Evolutionary conservation across 2,329 filamentous ascomycete genomes (phyloP).

Genomic region (Macrophomina phaseolina): DNA sequence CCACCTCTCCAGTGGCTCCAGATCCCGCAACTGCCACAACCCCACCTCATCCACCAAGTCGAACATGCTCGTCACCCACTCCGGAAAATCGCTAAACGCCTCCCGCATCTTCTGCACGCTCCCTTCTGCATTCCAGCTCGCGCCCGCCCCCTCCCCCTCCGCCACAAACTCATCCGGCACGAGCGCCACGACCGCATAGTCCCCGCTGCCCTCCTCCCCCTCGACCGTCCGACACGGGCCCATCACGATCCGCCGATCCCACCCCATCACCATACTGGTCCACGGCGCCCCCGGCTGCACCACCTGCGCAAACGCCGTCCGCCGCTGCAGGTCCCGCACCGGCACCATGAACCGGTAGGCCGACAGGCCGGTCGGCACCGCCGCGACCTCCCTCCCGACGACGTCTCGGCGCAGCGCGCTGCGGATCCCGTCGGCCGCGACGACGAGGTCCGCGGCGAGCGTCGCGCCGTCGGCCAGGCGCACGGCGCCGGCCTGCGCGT

Average conservation of each 20-base stretch:
- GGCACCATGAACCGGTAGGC: slow-evolving; percentile 48
- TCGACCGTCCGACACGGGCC: slow-evolving; percentile 46
- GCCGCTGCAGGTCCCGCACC: slow-evolving; percentile 31
- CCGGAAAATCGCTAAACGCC: slow-evolving; percentile 50
- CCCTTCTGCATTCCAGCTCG: slow-evolving; percentile 50
- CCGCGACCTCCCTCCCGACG: slow-evolving; percentile 30
- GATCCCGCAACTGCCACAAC: slow-evolving; percentile 54
- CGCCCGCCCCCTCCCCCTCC: slow-evolving; percentile 41
- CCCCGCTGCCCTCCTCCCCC: slow-evolving; percentile 35
- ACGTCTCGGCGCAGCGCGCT: slow-evolving; percentile 35
- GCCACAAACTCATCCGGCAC: slow-evolving; percentile 53
- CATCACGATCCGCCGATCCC: slow-evolving; percentile 53
- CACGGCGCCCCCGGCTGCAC: slow-evolving; percentile 47
- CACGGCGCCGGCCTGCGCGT: slow-evolving; percentile 25
- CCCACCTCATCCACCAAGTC: slow-evolving; percentile 42
- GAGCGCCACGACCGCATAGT: slow-evolving; percentile 53
- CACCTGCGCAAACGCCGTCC: slow-evolving; percentile 34
- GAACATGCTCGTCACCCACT: slow-evolving; percentile 47
- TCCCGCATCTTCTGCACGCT: slow-evolving; percentile 45
- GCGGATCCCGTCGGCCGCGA: slow-evolving; percentile 28
- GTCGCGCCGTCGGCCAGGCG: slow-evolving; percentile 30
- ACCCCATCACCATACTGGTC: slow-evolving; percentile 55
- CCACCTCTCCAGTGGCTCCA: slow-evolving; percentile 53
- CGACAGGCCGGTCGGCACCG: slow-evolving; percentile 45
- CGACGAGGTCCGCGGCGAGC: slow-evolving; percentile 5